These are phyloP conservation scores for Podospora pseudopauciseta DNA, from an alignment of 495 filamentous ascomycete genomes.

Conservation along the genomic window DNA sequence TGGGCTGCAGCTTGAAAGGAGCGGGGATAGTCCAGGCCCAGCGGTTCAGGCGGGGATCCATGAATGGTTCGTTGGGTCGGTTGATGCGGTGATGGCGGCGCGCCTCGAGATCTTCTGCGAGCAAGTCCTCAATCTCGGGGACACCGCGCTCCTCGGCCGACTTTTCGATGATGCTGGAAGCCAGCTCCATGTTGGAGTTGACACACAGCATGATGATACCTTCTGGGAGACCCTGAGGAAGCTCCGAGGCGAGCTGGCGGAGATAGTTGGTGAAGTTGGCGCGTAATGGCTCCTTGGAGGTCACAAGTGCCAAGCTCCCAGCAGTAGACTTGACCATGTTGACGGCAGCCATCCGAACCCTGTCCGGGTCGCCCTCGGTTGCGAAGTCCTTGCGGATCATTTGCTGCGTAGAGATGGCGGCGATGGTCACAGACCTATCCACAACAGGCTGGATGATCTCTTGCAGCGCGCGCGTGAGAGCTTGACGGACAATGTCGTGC, in stretches of 20 bases:
- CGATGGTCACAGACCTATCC: constrained; percentile 94
- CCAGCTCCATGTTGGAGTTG: constrained; percentile 92
- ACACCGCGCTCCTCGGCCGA: constrained; percentile 90
- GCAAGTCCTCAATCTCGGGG: constrained; percentile 88
- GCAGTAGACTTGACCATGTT: constrained; percentile 90
- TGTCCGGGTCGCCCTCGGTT: constrained; percentile 84
- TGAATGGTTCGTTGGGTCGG: constrained; percentile 75
- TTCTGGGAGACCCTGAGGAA: constrained; percentile 71
- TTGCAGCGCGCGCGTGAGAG: constrained; percentile 80
- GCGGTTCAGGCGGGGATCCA: constrained; percentile 72
- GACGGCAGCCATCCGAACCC: constrained; percentile 76
- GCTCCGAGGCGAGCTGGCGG: constrained; percentile 68
- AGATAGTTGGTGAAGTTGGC: constrained; percentile 97
- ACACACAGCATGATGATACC: constrained; percentile 94
- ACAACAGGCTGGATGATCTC: constrained; percentile 97
- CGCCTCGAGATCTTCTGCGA: constrained; percentile 68
- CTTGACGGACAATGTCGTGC: constrained; percentile 74
- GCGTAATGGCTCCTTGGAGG: constrained; percentile 92
- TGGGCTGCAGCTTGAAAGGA: constrained; percentile 74
- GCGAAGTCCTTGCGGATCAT: constrained; percentile 95
- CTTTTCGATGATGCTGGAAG: constrained; percentile 88
- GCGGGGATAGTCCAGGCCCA: constrained; percentile 88
- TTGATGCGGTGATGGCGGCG: constrained; percentile 67
- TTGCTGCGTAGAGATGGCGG: constrained; percentile 89
- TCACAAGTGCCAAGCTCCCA: constrained; percentile 90